Base-by-base conservation (phyloP, 345 rosid species). In the Raphanus sativus region DNA sequence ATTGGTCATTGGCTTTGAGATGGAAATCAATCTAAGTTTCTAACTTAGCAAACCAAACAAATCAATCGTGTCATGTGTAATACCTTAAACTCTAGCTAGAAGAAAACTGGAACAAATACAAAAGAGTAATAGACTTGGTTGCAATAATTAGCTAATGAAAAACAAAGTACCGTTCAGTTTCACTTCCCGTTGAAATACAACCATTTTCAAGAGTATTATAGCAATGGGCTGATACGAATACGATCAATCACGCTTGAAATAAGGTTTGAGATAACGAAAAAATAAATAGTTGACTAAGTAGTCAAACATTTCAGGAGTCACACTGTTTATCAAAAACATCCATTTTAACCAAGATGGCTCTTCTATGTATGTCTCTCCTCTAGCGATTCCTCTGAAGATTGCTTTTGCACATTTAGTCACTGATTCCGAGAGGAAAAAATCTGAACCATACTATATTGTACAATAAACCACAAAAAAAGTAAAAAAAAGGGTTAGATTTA, bases 361-460 rank as follows among this genome's bases (percentile, higher is more conserved):
- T 8, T 2, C 32, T 62, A 73, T 68, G 65, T 52, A 73, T 28
- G 34, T 50, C 13, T 79, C 69, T 61, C 82, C 78, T 62, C 78
- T 73, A 5, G 21, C 5, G 36, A 79, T 79, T 11, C 82, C 82
- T 26, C 0, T n/a, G 17, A 79, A 67, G 3, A 73, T 67, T 26
- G 70, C 26, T 52, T 62, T 73, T 62, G 74, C 74, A 8, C 74
- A 73, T 61, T 6, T 68, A 3, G 4, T 8, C 9, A 67, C 73
- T 11, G 81, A 73, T 67, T 61, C 74, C 0, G 74, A 67, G 1
- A 73, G 21, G 1, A 73, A 3, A 26, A 61, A 73, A 16, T 73
- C 75, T n/a, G 74, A 61, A 62, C 74, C 78, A 8, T 2, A 62
- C 77, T 79, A 13, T 17, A 7, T 71, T 62, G 11, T 4, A 0